These are phyloP conservation scores for Torulaspora pretoriensis DNA, from an alignment of 1,139 yeast genomes.

Conservation along the genomic window DNA sequence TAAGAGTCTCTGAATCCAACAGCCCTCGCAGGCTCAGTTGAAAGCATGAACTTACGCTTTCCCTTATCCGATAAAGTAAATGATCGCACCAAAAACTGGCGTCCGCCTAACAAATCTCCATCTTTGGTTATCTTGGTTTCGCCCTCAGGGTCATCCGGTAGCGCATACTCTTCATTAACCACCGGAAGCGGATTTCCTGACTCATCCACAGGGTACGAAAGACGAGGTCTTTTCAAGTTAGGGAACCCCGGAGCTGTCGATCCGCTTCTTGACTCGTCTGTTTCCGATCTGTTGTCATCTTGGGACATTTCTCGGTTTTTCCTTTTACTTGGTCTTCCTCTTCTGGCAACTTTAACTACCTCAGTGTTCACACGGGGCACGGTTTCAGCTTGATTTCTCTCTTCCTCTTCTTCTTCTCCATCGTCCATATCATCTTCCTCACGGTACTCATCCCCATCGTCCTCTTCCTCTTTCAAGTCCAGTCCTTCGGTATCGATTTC, in stretches of 20 bases:
- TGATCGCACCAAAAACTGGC: slow-evolving; percentile 75
- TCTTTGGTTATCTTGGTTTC: slow-evolving; percentile 62
- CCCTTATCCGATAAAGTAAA: slow-evolving; percentile 78
- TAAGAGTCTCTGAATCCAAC: slow-evolving; percentile 95
- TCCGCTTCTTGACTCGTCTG: slow-evolving; percentile 26
- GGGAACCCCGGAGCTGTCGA: slow-evolving; percentile 16
- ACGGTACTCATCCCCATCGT: slow-evolving; percentile 28
- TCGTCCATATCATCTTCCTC: slow-evolving; percentile 30
- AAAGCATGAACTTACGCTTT: slow-evolving; percentile 72
- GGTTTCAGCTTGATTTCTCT: neutral
- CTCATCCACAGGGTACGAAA: slow-evolving; percentile 37
- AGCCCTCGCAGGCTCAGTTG: slow-evolving; percentile 93
- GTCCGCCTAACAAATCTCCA: slow-evolving; percentile 71
- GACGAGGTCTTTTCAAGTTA: slow-evolving; percentile 20
- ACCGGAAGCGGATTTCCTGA: slow-evolving; percentile 50
- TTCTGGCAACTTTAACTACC: slow-evolving; percentile 17
- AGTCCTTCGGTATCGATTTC: slow-evolving; percentile 30
- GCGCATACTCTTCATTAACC: slow-evolving; percentile 71
- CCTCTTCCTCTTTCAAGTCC: slow-evolving; percentile 28
- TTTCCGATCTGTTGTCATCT: slow-evolving; percentile 20
- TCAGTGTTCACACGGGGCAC: slow-evolving; percentile 14
- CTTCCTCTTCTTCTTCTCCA: slow-evolving; percentile 12
- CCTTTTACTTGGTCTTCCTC: slow-evolving; percentile 39
- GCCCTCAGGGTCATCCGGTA: slow-evolving; percentile 81
- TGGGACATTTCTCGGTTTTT: slow-evolving; percentile 13